Conservation (phyloP, 371 early-diverging fungal genomes). For the Amoeboaphelidium protococcarum region DNA sequence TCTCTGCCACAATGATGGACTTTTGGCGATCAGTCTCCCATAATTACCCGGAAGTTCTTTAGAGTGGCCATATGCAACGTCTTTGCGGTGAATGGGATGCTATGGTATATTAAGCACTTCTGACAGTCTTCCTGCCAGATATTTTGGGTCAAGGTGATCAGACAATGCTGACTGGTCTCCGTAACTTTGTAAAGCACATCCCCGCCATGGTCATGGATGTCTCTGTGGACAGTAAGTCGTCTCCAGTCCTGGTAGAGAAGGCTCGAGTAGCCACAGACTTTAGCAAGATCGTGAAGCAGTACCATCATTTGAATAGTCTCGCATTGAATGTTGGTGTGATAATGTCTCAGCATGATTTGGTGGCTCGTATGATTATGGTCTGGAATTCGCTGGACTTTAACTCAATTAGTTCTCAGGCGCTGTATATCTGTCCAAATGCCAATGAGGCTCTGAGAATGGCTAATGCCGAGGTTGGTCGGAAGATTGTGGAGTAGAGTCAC, state of each 20-base stretch:
- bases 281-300: conserved; percentile 20
- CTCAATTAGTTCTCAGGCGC: conserved; percentile 18
- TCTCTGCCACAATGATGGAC: conserved; percentile 4
- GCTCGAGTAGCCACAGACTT: conserved; percentile 26
- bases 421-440: conserved; percentile 27
- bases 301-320: conserved; percentile 20
- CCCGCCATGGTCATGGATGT: not conserved
- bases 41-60: conserved; percentile 3
- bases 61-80: conserved; percentile 13
- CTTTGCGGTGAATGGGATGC: conserved; percentile 23
- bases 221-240: not conserved
- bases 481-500: too few species aligned
- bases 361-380: conserved; percentile 15
- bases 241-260: too few species aligned
- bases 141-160: not conserved
- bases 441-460: too few species aligned
- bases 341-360: conserved; percentile 9
- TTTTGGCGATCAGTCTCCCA: conserved; percentile 7
- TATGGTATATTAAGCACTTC: conserved; percentile 15
- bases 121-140: not conserved
- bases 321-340: conserved; percentile 18
- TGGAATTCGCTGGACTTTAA: conserved; percentile 23
- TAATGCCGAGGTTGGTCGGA: too few species aligned
- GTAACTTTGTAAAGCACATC: not conserved
- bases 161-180: conserved; percentile 14